phyloP scores from a whole-genome alignment of 306 rosid species.

The Quercus robur region DNA sequence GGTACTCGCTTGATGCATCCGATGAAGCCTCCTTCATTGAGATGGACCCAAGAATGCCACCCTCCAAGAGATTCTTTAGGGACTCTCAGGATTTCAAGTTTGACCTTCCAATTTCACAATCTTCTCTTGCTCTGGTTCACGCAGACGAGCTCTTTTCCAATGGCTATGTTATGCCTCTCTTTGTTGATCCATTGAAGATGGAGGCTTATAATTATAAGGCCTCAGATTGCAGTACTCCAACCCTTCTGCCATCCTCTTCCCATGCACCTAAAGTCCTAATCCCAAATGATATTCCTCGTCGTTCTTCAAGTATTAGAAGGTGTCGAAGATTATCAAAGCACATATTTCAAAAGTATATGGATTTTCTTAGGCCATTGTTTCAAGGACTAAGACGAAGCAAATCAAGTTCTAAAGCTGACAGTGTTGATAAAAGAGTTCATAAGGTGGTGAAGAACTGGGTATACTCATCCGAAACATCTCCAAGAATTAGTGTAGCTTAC shows the following conservation, averaged over 20 bases:
- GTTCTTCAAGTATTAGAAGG: conserved; percentile 55
- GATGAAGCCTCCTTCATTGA: conserved; percentile 93
- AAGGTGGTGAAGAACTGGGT: conserved; percentile 51
- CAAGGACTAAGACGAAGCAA: conserved; percentile 55
- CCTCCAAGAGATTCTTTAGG: conserved; percentile 77
- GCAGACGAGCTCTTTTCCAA: conserved; percentile 93
- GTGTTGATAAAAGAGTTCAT: conserved; percentile 43
- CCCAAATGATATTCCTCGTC: conserved; percentile 34
- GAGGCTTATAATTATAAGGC: conserved; percentile 36
- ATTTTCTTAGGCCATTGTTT: conserved; percentile 72
- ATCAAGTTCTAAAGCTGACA: conserved; percentile 46
- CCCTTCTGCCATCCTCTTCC: conserved; percentile 27
- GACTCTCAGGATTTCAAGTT: conserved; percentile 83
- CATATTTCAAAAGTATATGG: conserved; percentile 67
- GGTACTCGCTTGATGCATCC: conserved; percentile 65
- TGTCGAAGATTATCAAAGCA: conserved; percentile 67
- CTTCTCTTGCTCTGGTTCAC: conserved; percentile 64
- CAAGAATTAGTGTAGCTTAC: conserved; percentile 74
- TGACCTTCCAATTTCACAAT: conserved; percentile 69
- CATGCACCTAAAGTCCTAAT: conserved; percentile 28
- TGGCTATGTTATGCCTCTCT: conserved; percentile 81
- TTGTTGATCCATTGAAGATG: conserved; percentile 64
- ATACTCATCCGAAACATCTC: conserved; percentile 57
- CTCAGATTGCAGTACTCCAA: conserved; percentile 24
- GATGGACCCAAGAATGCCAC: conserved; percentile 95